phyloP scores from a whole-genome alignment of 208 protist species.

The Endotrypanum monterogeii region DNA sequence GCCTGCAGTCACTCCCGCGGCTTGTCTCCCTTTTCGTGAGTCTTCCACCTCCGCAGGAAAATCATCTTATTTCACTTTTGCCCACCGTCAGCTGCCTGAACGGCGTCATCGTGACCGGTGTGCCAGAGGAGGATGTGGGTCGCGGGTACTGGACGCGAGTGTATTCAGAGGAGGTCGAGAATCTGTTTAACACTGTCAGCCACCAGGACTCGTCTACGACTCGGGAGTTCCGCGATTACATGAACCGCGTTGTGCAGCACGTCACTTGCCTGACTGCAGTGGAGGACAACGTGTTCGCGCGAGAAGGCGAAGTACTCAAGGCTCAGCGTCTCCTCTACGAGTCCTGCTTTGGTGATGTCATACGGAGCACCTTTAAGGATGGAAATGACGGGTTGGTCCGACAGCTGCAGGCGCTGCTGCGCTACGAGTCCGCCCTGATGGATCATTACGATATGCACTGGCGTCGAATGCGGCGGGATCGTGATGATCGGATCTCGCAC shows the following conservation, averaged over 20 bases:
- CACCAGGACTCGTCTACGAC: slow-evolving; percentile 24
- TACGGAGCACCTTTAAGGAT: slow-evolving; percentile 32
- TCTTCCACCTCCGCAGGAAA: slow-evolving; percentile 56
- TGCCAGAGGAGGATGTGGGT: slow-evolving; percentile 13
- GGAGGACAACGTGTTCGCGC: slow-evolving; percentile 46
- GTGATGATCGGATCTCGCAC: slow-evolving; percentile 41
- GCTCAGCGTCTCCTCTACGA: slow-evolving; percentile 68
- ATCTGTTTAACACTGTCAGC: slow-evolving; percentile 46
- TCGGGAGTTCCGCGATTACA: slow-evolving; percentile 68
- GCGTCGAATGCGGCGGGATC: slow-evolving; percentile 52
- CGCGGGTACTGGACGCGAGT: slow-evolving; percentile 35
- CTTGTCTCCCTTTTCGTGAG: slow-evolving; percentile 57
- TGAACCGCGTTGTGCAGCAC: slow-evolving; percentile 66
- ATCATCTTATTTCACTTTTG: slow-evolving; percentile 70
- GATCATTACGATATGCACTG: slow-evolving; percentile 76
- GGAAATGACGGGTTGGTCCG: slow-evolving; percentile 39
- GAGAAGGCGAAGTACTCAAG: slow-evolving; percentile 81
- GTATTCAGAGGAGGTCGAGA: slow-evolving; percentile 42
- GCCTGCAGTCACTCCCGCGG: slow-evolving; percentile 49
- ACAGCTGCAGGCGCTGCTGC: slow-evolving; percentile 42
- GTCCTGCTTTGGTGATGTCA: slow-evolving; percentile 70
- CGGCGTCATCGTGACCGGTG: slow-evolving; percentile 15
- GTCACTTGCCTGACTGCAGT: slow-evolving; percentile 57
- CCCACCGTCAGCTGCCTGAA: slow-evolving; percentile 27
- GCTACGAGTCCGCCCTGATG: slow-evolving; percentile 46